Conservation (phyloP, 805 yeast genomes). For the Candida coquimbonensis region DNA sequence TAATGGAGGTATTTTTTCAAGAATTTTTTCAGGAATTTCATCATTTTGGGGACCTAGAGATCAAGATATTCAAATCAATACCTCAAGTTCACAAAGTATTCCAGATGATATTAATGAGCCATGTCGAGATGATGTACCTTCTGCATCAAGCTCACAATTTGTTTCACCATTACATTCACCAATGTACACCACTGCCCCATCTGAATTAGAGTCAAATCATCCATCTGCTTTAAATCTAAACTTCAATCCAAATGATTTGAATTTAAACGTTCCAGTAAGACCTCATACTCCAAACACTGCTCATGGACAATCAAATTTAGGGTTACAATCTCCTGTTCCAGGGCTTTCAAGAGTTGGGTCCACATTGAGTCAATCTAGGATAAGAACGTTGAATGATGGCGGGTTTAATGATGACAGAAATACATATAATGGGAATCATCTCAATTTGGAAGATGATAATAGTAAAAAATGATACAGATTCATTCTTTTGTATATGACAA, state of each 20-base stretch:
- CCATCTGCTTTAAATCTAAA: slow-evolving; percentile 20
- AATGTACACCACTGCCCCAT: not conserved
- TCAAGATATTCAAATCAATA: not conserved
- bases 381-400: slow-evolving; percentile 21
- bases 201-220: slow-evolving; percentile 9
- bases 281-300: slow-evolving; percentile 16
- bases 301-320: slow-evolving; percentile 6
- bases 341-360: slow-evolving; percentile 9
- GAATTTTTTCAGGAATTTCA: slow-evolving; percentile 27
- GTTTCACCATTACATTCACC: slow-evolving; percentile 23
- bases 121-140: slow-evolving; percentile 10
- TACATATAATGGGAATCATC: slow-evolving; percentile 52
- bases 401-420: slow-evolving; percentile 30
- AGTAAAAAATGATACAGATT: not conserved
- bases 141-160: slow-evolving; percentile 22
- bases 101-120: not conserved
- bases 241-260: slow-evolving; percentile 11
- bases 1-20: slow-evolving; percentile 24
- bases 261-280: slow-evolving; percentile 3
- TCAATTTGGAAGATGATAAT: slow-evolving; percentile 44
- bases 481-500: too few relatives aligned
- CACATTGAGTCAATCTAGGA: slow-evolving; percentile 13
- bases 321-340: slow-evolving; percentile 1
- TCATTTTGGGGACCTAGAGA: slow-evolving; percentile 26
- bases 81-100: too few relatives aligned